Evolutionary conservation across 345 rosid species (phyloP), one percentile per base, ranked within the genome.

Genomic region (Heritiera littoralis): DNA sequence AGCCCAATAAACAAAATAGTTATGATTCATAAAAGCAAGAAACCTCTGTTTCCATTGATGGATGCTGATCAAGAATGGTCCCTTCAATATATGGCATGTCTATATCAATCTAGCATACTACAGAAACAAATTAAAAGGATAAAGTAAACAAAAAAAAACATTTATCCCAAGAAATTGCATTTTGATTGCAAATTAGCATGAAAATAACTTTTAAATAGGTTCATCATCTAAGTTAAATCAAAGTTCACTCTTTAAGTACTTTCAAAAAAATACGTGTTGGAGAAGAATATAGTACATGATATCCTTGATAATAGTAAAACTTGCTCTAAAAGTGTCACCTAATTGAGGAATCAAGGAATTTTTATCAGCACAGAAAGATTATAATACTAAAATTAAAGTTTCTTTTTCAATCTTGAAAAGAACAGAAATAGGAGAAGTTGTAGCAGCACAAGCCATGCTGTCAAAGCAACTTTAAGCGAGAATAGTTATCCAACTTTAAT

Each of bases 401-500:
- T 5, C 49, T 9, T 54, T 54, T 35, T 72, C 64, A 54, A 35
- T 52, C 9, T 73, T 73, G 10, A 58, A 52, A 73, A 73, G 76
- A 64, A 38, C 18, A 49, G 38, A 18, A 54, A 73, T 35, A 72
- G 32, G 46, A 35, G 28, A 72, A 52, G 46, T 3, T 15, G 41
- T 14, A 74, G 38, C 18, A 74, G 66, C 63, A 74, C 35, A 20
- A n/a, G 6, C 20, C 12, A 3, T 12, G 52, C 20, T 40, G 12
- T 40, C 18, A 12, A 58, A 74, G 77, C 66, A 74, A 72, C 76
- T 72, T 55, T 23, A 23, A 23, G 28, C 28, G 28, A 23, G 28
- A 23, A 23, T 23, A 23, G 28, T 0, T 23, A 23, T 23, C 28
- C 28, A 23, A 23, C 28, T 23, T 23, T 23, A 23, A 23, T 23